phyloP scores from a whole-genome alignment of 176 grass and related monocot species.

The Phoenix dactylifera region DNA sequence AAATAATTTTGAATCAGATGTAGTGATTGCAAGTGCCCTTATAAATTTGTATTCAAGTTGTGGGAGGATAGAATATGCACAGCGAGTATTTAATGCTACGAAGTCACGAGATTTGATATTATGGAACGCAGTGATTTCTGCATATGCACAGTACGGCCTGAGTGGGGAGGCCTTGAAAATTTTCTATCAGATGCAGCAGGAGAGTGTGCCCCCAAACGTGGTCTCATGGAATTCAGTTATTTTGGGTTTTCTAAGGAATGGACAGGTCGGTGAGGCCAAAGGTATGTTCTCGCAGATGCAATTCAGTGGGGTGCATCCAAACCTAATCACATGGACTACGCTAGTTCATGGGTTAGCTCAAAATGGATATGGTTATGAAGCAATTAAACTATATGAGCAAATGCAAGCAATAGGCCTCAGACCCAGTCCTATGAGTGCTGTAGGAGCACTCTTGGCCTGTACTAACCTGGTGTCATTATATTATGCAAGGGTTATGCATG shows the following conservation, averaged over 20 bases:
- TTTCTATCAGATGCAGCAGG: constrained; percentile 16
- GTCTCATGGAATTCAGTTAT: constrained; percentile 21
- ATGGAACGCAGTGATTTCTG: constrained; percentile 19
- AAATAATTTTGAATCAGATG: constrained; percentile 10
- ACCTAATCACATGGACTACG: constrained; percentile 16
- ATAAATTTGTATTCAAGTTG: constrained; percentile 8
- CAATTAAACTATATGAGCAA: constrained; percentile 6
- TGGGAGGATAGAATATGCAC: constrained; percentile 11
- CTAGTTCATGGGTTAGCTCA: constrained; percentile 14
- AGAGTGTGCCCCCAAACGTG: constrained; percentile 2
- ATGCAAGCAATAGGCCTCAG: constrained; percentile 12
- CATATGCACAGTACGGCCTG: constrained; percentile 9
- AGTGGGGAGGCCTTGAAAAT: constrained; percentile 7
- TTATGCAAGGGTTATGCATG: constrained; percentile 15
- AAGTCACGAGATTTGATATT: constrained; percentile 10
- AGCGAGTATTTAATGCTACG: background rate
- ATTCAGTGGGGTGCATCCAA: background rate
- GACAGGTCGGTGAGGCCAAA: constrained; percentile 7
- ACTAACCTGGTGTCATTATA: background rate
- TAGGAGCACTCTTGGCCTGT: constrained; percentile 13
- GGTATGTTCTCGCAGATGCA: constrained; percentile 14
- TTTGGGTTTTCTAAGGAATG: constrained; percentile 14
- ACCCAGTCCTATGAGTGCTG: constrained; percentile 1
- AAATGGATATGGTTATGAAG: constrained; percentile 7
- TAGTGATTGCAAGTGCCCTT: constrained; percentile 3